Conservation (phyloP, 2,329 filamentous ascomycete genomes). For the Paecilomyces dactylethromorphus region DNA sequence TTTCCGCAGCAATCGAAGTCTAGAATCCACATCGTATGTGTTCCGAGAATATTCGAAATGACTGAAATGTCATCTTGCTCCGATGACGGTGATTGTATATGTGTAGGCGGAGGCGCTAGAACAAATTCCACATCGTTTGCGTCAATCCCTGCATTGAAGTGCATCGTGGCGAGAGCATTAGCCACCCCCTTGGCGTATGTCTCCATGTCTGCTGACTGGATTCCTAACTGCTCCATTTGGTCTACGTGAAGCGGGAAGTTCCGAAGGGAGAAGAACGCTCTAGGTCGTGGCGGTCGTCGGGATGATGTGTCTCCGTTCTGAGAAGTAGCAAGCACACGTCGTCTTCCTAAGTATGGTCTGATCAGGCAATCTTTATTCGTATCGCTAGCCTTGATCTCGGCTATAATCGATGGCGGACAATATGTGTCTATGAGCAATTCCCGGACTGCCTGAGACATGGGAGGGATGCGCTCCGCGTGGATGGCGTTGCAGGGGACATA, state of each 20-base stretch:
- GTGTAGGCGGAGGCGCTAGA: conserved; percentile 22
- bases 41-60: conserved; percentile 18
- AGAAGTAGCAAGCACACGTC: conserved; percentile 8
- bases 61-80: neutral
- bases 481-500: conserved; percentile 29
- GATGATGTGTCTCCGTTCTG: neutral
- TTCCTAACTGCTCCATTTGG: conserved; percentile 40
- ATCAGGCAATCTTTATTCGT: conserved; percentile 44
- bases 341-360: conserved; percentile 44
- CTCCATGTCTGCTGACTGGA: conserved; percentile 17
- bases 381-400: conserved; percentile 20
- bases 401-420: conserved; percentile 18
- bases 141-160: conserved; percentile 45
- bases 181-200: conserved; percentile 43
- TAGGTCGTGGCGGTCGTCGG: conserved; percentile 13
- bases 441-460: conserved; percentile 19
- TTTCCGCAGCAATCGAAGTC: conserved; percentile 41
- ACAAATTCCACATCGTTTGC: conserved; percentile 53
- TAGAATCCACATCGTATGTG: conserved; percentile 39
- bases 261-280: conserved; percentile 30
- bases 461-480: conserved; percentile 27
- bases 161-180: conserved; percentile 44
- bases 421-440: conserved; percentile 25
- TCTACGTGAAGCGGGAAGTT: conserved; percentile 47
- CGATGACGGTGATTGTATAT: neutral